Evolutionary conservation across 2,329 filamentous ascomycete species (phyloP).

Genomic region (Fusarium metavorans): DNA sequence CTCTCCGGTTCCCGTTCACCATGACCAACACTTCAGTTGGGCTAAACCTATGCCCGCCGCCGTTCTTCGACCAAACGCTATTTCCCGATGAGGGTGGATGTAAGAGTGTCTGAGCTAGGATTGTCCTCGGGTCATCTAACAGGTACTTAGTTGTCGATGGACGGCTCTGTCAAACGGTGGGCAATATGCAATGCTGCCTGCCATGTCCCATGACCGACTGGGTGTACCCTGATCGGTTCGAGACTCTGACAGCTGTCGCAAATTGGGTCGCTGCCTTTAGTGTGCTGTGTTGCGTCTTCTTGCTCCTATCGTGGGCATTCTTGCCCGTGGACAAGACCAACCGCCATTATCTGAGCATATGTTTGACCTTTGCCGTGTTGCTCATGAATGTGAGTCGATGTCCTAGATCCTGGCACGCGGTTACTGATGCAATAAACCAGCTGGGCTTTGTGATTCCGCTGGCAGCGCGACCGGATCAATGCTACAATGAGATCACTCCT

Average conservation of each 20-base stretch:
- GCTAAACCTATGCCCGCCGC: conserved; percentile 68
- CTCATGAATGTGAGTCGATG: conserved; percentile 79
- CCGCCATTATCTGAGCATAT: conserved; percentile 93
- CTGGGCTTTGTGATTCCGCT: conserved; percentile 92
- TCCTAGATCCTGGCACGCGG: not conserved
- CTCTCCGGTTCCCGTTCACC: conserved; percentile 10
- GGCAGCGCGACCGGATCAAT: conserved; percentile 81
- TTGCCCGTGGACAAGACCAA: conserved; percentile 90
- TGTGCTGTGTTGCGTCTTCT: conserved; percentile 77
- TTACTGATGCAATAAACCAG: conserved; percentile 57
- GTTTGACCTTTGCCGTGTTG: conserved; percentile 79
- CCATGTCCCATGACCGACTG: conserved; percentile 91
- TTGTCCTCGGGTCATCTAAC: conserved; percentile 13
- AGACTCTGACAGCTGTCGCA: conserved; percentile 71
- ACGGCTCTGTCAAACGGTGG: conserved; percentile 63
- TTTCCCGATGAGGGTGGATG: conserved; percentile 75
- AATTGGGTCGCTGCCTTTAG: conserved; percentile 86
- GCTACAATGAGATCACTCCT: conserved; percentile 90
- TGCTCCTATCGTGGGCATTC: conserved; percentile 82
- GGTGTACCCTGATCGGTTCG: conserved; percentile 72
- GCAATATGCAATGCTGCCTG: conserved; percentile 78
- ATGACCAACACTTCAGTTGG: conserved; percentile 54
- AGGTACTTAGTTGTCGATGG: conserved; percentile 65
- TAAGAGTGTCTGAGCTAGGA: conserved; percentile 54
- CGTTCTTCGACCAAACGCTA: conserved; percentile 74